Conservation (phyloP, 257 asterid genomes). For the Solanum corneliomulleri region DNA sequence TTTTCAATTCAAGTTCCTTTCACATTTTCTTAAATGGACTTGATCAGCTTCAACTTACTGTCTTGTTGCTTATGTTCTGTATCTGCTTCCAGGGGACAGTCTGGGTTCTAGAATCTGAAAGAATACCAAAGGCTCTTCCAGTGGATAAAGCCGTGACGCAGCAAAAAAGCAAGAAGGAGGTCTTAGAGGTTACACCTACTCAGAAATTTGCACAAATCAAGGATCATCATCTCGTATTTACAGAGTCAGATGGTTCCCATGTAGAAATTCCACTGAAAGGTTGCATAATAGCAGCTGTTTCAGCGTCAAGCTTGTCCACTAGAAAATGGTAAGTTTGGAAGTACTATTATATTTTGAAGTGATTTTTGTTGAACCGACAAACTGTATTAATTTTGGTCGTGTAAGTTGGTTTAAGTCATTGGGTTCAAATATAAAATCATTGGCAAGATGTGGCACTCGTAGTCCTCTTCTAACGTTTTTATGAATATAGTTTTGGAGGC, state of each 20-base stretch:
- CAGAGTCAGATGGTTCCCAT: slow-evolving; percentile 53
- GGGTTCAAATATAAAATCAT: neutral
- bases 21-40: neutral
- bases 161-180: slow-evolving; percentile 52
- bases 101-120: slow-evolving; percentile 74
- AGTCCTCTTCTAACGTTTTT: neutral
- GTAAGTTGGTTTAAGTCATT: neutral
- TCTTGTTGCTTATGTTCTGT: neutral
- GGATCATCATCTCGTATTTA: slow-evolving; percentile 45
- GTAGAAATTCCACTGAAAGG: slow-evolving; percentile 52
- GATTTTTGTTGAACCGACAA: neutral
- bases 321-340: slow-evolving; percentile 59
- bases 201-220: slow-evolving; percentile 52
- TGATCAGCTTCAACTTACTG: neutral
- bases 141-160: slow-evolving; percentile 40
- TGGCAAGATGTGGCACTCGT: neutral
- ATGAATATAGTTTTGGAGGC: neutral
- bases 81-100: slow-evolving; percentile 41
- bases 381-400: slow-evolving; percentile 12
- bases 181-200: slow-evolving; percentile 65
- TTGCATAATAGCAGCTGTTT: slow-evolving; percentile 72
- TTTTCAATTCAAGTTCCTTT: neutral
- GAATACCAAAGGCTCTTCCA: slow-evolving; percentile 32
- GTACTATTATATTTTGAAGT: neutral
- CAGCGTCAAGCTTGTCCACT: slow-evolving; percentile 60